These are phyloP conservation scores for Gossypium arboreum DNA, from an alignment of 345 rosid species.

Conservation along the genomic window DNA sequence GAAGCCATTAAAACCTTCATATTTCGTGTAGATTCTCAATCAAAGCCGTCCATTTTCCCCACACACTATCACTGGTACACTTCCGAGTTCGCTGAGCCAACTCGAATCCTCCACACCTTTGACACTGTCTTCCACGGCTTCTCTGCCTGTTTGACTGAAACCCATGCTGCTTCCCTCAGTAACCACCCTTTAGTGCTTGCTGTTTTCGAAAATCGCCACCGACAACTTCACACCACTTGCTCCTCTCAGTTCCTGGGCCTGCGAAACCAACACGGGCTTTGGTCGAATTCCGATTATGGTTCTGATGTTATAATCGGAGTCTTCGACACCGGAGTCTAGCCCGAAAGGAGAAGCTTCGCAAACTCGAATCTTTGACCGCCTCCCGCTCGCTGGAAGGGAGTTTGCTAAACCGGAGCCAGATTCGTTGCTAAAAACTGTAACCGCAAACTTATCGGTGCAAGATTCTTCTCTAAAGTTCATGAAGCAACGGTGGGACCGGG, in stretches of 20 bases:
- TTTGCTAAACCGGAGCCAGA: constrained; percentile 47
- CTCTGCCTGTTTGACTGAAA: constrained; percentile 55
- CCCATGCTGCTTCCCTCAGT: constrained; percentile 42
- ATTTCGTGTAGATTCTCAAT: constrained; percentile 56
- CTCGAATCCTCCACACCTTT: constrained; percentile 67
- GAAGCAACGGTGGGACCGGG: constrained; percentile 45
- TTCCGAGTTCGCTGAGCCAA: constrained; percentile 58
- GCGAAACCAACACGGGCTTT: constrained; percentile 67
- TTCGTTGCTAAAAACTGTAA: constrained; percentile 51
- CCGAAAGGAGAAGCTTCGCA: constrained; percentile 72
- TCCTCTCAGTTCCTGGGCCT: constrained; percentile 88
- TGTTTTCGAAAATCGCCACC: constrained; percentile 60
- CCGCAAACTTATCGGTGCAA: constrained; percentile 67
- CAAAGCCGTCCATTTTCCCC: constrained; percentile 80
- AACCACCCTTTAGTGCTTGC: constrained; percentile 66
- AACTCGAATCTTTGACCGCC: constrained; percentile 73
- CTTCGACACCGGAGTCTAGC: constrained; percentile 84
- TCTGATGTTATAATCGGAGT: constrained; percentile 78
- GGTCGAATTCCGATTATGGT: constrained; percentile 91
- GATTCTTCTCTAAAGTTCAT: constrained; percentile 76
- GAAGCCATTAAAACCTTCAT: constrained; percentile 53
- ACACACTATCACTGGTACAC: constrained; percentile 84
- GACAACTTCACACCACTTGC: constrained; percentile 77
- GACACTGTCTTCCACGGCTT: constrained; percentile 94
- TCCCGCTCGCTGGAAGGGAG: constrained; percentile 76